Evolutionary conservation across 73 alveolate species (phyloP).

Genomic region (Vitrella brassicaformis): DNA sequence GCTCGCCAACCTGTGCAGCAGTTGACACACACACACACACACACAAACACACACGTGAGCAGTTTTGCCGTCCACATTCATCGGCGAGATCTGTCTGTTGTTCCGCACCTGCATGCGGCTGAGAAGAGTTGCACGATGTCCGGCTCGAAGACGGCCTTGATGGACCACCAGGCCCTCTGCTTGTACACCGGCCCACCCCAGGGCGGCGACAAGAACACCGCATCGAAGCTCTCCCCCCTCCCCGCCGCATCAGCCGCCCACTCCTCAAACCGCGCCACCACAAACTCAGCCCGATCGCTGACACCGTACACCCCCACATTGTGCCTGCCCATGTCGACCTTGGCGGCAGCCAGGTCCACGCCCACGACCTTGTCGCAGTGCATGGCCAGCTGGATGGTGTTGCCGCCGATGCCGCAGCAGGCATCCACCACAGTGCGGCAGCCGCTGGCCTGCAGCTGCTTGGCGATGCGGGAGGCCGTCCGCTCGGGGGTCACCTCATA

Average conservation of each 20-base stretch:
- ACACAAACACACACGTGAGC: no score
- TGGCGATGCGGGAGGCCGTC: conserved; percentile 66
- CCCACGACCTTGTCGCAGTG: conserved; percentile 15
- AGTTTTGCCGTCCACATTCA: no score
- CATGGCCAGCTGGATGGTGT: conserved; percentile 55
- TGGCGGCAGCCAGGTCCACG: conserved; percentile 34
- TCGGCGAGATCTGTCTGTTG: no score
- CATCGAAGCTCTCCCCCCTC: conserved; percentile 45
- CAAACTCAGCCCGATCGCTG: conserved; percentile 9
- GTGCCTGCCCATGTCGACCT: conserved; percentile 28
- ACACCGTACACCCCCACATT: conserved; percentile 44
- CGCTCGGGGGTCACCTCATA: conserved; percentile 79
- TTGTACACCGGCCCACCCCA: conserved; percentile 66
- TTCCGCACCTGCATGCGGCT: background rate
- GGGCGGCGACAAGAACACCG: conserved; percentile 67
- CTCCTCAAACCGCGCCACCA: conserved; percentile 26
- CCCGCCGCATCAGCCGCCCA: conserved; percentile 14
- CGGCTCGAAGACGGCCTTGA: background rate
- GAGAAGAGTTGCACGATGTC: background rate
- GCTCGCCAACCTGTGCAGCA: no score
- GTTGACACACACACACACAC: no score
- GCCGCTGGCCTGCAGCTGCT: conserved; percentile 42
- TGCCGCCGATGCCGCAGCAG: conserved; percentile 87
- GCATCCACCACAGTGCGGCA: conserved; percentile 70
- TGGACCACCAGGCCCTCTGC: background rate